phyloP scores from a whole-genome alignment of 163 green algal genomes.

The Scenedesmus sp. region DNA sequence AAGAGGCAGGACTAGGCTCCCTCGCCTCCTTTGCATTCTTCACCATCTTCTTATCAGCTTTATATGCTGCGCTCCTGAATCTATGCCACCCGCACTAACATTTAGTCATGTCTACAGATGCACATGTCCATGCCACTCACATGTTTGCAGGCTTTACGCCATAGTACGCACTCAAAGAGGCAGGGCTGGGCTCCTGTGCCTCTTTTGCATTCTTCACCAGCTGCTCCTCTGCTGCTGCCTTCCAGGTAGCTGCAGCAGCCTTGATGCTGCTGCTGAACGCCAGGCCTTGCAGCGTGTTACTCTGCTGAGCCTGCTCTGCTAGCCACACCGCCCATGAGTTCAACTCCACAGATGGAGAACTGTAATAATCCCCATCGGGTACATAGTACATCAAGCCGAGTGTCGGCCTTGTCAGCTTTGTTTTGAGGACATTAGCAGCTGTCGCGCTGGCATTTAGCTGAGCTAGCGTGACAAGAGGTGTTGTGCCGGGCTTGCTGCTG shows the following conservation, averaged over 20 bases:
- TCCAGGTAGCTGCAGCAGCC: constrained; percentile 11
- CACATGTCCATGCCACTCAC: no score
- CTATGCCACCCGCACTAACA: no score
- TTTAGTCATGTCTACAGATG: no score
- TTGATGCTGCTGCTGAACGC: not conserved
- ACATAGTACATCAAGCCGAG: constrained; percentile 9
- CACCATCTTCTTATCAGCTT: constrained; percentile 46
- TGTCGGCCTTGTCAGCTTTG: not conserved
- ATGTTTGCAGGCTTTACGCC: no score
- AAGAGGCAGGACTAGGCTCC: not conserved
- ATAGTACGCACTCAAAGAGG: not conserved
- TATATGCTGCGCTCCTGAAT: no score
- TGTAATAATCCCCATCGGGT: not conserved
- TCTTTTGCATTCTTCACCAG: constrained; percentile 52
- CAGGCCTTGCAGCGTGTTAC: not conserved
- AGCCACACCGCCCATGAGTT: constrained; percentile 61
- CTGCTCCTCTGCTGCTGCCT: constrained; percentile 25
- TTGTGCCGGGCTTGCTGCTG: not conserved
- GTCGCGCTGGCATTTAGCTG: constrained; percentile 1
- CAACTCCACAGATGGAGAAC: constrained; percentile 30
- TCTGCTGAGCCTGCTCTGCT: not conserved
- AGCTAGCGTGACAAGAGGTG: not conserved
- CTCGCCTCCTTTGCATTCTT: constrained; percentile 39
- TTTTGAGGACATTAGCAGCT: not conserved
- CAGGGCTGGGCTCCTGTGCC: not conserved